Conservation (phyloP, 2,329 filamentous ascomycete species). For the Clarireedia monteithiana region DNA sequence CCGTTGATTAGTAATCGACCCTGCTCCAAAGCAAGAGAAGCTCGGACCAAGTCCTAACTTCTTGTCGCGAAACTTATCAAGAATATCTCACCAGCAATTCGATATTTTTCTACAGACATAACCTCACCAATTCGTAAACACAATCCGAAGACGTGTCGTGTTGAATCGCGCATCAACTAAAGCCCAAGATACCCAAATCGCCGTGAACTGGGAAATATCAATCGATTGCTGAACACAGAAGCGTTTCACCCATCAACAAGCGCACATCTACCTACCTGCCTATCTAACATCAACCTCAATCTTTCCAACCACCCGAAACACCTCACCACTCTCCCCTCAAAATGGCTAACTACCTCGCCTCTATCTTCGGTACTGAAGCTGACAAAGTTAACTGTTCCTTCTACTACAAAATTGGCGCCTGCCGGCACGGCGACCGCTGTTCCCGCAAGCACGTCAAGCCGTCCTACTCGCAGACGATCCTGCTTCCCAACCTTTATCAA, state of each 20-base stretch:
- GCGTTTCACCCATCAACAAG: background rate
- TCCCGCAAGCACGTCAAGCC: conserved; percentile 98
- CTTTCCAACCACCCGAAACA: background rate
- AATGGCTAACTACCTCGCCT: conserved; percentile 98
- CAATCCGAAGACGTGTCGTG: too few relatives aligned
- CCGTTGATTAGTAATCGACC: background rate
- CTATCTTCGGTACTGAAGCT: conserved; percentile 99
- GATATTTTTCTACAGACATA: too few relatives aligned
- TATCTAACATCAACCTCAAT: background rate
- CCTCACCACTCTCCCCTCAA: conserved; percentile 12
- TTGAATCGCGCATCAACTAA: too few relatives aligned
- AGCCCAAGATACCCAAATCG: background rate
- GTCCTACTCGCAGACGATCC: conserved; percentile 93
- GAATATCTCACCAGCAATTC: background rate
- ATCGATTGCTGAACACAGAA: background rate
- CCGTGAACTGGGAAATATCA: background rate
- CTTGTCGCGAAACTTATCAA: background rate
- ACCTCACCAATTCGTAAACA: too few relatives aligned
- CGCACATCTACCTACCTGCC: background rate
- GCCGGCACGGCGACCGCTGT: conserved; percentile 96
- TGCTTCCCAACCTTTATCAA: conserved; percentile 97
- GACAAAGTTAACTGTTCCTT: conserved; percentile 99
- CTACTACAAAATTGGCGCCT: conserved; percentile 99
- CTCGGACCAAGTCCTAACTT: background rate
- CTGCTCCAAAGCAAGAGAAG: background rate